These are phyloP conservation scores for Lolium multiflorum DNA, from an alignment of 176 grass and related monocot genomes.

Conservation along the genomic window DNA sequence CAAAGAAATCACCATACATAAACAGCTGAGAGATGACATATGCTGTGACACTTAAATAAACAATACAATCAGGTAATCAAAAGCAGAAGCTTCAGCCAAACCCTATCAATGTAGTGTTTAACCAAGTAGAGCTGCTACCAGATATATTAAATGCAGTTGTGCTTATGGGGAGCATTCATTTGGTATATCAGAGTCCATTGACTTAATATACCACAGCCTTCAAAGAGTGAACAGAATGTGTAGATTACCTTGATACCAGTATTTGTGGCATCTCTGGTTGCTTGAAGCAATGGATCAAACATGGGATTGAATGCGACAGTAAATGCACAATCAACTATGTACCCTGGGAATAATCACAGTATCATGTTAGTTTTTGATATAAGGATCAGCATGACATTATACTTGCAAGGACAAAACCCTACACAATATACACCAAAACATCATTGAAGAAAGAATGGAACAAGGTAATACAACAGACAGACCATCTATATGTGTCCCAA, in stretches of 20 bases:
- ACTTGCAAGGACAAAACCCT: background rate
- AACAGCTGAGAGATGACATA: background rate
- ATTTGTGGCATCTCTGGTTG: slow-evolving; percentile 94
- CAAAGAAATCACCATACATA: background rate
- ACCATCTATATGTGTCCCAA: slow-evolving; percentile 99
- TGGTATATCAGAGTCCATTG: too few species aligned
- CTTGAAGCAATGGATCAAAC: slow-evolving; percentile 95
- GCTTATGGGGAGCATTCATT: background rate
- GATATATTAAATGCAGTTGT: background rate
- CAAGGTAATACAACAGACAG: slow-evolving; percentile 32
- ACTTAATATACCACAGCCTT: background rate
- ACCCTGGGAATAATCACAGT: slow-evolving; percentile 55
- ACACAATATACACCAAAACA: background rate
- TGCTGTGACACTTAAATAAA: background rate
- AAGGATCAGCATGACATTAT: slow-evolving; percentile 19
- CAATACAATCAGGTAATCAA: background rate
- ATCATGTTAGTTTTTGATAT: slow-evolving; percentile 24
- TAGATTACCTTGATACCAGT: slow-evolving; percentile 84
- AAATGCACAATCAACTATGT: slow-evolving; percentile 95
- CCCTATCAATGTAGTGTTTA: background rate
- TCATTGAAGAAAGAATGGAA: background rate
- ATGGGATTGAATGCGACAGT: slow-evolving; percentile 98
- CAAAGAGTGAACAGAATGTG: background rate
- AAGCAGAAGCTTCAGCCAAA: slow-evolving; percentile 11
- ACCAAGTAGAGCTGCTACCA: background rate